Evolutionary conservation across 192 early-diverging fungal genomes (phyloP).

Genomic region (Backusella psychrophila): DNA sequence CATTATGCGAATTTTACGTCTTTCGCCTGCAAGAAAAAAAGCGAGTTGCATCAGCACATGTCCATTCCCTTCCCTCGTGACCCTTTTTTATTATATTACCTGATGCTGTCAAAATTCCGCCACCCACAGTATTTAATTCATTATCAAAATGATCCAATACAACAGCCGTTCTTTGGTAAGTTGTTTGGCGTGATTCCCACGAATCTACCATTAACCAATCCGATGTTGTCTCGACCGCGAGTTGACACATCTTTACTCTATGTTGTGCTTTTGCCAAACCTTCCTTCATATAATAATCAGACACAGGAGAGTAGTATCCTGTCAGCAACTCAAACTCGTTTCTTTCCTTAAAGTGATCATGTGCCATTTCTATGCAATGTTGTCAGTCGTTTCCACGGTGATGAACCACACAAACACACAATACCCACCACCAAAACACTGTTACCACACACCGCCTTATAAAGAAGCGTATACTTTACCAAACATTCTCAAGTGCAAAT

Average conservation of each 20-base stretch:
- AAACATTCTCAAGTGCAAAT: conserved; percentile 98
- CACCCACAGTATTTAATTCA: conserved; percentile 74
- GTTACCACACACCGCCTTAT: not conserved
- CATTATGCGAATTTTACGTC: conserved; percentile 76
- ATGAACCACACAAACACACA: not conserved
- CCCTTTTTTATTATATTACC: conserved; percentile 33
- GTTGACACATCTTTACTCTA: conserved; percentile 91
- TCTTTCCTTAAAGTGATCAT: conserved; percentile 79
- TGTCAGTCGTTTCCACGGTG: not conserved
- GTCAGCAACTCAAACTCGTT: conserved; percentile 85
- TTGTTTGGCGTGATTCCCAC: conserved; percentile 86
- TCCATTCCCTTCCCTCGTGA: not conserved
- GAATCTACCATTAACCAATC: conserved; percentile 95
- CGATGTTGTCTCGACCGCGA: conserved; percentile 79
- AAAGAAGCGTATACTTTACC: conserved; percentile 54
- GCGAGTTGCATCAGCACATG: not conserved
- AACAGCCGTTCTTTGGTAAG: conserved; percentile 82
- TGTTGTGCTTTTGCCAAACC: conserved; percentile 86
- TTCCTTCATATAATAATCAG: conserved; percentile 90
- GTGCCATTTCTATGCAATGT: conserved; percentile 81
- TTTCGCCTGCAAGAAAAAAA: conserved; percentile 40
- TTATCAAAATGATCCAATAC: conserved; percentile 96
- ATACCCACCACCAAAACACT: not conserved
- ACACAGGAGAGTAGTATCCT: conserved; percentile 97
- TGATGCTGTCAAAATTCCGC: conserved; percentile 65